phyloP scores from a whole-genome alignment of 495 filamentous ascomycete species.

The Hypoxylon crocopeplum region DNA sequence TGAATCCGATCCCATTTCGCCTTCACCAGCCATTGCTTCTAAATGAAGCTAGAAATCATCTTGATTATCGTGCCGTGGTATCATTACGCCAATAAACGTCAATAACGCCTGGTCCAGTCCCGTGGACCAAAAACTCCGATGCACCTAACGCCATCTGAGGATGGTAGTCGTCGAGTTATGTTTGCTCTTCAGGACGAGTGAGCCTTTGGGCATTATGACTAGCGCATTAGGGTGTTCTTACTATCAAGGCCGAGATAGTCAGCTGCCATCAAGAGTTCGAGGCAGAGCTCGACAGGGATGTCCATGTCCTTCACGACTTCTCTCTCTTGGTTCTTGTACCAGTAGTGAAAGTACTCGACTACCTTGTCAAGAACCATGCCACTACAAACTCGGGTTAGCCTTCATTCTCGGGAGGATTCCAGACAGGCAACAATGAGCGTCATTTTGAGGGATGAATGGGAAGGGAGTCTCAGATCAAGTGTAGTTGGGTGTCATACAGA shows the following conservation, averaged over 20 bases:
- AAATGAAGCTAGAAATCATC: constrained; percentile 4
- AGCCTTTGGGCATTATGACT: constrained; percentile 4
- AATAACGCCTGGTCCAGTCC: neutral
- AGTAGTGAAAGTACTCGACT: constrained; percentile 90
- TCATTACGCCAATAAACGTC: constrained; percentile 27
- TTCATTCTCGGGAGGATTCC: neutral
- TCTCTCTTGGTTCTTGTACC: constrained; percentile 77
- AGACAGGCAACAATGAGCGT: constrained; percentile 1
- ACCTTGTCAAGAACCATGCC: constrained; percentile 87
- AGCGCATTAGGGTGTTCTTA: constrained; percentile 30
- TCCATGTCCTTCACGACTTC: constrained; percentile 92
- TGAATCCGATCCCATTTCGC: neutral
- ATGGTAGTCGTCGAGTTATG: neutral
- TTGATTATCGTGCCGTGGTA: constrained; percentile 18
- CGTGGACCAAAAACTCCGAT: neutral
- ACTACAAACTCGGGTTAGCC: constrained; percentile 52
- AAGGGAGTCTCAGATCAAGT: constrained; percentile 63
- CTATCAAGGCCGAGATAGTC: constrained; percentile 66
- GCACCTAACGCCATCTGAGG: neutral
- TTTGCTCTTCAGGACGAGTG: constrained; percentile 24
- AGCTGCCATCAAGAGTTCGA: constrained; percentile 83
- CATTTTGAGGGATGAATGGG: neutral
- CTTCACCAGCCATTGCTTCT: neutral
- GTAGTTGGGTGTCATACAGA: constrained; percentile 59
- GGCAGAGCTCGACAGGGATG: constrained; percentile 71